phyloP scores from a whole-genome alignment of 345 rosid species.

The Nasturtium officinale region DNA sequence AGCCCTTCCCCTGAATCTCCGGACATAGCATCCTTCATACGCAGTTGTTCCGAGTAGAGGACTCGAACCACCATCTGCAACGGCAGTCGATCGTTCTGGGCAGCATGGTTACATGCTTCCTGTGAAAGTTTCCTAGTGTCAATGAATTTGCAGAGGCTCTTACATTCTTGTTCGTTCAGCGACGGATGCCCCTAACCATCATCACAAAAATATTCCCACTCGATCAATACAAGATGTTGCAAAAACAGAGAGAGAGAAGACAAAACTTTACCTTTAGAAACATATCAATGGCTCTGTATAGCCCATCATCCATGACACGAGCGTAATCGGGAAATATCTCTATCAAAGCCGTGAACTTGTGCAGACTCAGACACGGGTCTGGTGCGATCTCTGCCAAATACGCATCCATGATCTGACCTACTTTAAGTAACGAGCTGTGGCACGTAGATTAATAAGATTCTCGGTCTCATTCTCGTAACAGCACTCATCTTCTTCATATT shows the following conservation, averaged over 20 bases:
- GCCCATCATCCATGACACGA: conserved; percentile 78
- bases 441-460: conserved; percentile 45
- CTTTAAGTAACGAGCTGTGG: conserved; percentile 71
- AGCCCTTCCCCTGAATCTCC: conserved; percentile 70
- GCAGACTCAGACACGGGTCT: conserved; percentile 74
- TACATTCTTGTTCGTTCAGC: conserved; percentile 65
- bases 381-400: conserved; percentile 86
- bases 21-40: conserved; percentile 64
- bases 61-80: conserved; percentile 42
- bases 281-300: conserved; percentile 81
- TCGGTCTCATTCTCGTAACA: conserved; percentile 25
- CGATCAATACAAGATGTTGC: background rate
- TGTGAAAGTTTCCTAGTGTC: conserved; percentile 55
- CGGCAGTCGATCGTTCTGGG: conserved; percentile 43
- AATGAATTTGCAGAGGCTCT: conserved; percentile 70
- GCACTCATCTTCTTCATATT: conserved; percentile 4
- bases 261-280: conserved; percentile 64
- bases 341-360: conserved; percentile 66
- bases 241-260: background rate
- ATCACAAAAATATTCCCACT: background rate
- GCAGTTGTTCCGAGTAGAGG: conserved; percentile 42
- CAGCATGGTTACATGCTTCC: conserved; percentile 44
- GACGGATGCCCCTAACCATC: conserved; percentile 62
- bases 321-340: conserved; percentile 81
- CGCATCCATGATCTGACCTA: conserved; percentile 77